These are phyloP conservation scores for Nemania diffusa DNA, from an alignment of 2,329 filamentous ascomycete genomes.

Conservation along the genomic window DNA sequence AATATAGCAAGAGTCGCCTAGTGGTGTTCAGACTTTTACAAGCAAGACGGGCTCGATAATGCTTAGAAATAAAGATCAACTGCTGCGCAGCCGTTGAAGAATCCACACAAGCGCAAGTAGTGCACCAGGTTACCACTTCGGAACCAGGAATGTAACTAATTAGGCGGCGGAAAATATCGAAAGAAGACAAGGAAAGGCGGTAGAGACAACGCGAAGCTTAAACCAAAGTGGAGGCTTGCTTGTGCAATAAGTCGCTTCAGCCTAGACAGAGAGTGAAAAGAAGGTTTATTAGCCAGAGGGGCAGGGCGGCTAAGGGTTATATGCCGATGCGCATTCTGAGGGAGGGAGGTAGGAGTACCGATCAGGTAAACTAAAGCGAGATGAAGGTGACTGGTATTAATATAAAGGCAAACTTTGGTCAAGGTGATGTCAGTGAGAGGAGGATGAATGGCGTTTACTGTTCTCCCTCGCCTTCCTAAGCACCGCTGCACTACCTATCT, in stretches of 20 bases:
- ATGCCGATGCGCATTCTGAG: background rate
- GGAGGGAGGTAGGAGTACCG: background rate
- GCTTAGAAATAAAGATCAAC: background rate
- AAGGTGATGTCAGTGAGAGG: conserved; percentile 35
- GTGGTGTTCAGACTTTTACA: background rate
- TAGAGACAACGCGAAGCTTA: background rate
- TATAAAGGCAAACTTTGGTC: conserved; percentile 21
- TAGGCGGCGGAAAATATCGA: background rate
- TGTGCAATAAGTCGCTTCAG: background rate
- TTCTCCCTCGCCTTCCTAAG: conserved; percentile 2
- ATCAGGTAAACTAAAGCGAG: background rate
- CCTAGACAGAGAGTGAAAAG: background rate
- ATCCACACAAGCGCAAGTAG: background rate
- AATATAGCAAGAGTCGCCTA: background rate
- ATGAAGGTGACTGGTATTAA: background rate
- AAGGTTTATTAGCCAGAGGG: background rate
- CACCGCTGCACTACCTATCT: background rate
- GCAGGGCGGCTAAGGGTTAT: background rate
- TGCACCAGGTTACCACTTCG: background rate
- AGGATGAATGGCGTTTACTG: conserved; percentile 16
- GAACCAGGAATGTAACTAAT: background rate
- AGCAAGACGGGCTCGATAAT: background rate
- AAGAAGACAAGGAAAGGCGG: background rate
- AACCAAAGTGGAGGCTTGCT: conserved; percentile 4
- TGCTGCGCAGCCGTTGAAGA: background rate